Percentiles rank a stretch among this genome's conserved stretches.
Evolutionary conservation across 2,329 filamentous ascomycete genomes (phyloP).

Genomic region (Aspergillus ochraceus): DNA sequence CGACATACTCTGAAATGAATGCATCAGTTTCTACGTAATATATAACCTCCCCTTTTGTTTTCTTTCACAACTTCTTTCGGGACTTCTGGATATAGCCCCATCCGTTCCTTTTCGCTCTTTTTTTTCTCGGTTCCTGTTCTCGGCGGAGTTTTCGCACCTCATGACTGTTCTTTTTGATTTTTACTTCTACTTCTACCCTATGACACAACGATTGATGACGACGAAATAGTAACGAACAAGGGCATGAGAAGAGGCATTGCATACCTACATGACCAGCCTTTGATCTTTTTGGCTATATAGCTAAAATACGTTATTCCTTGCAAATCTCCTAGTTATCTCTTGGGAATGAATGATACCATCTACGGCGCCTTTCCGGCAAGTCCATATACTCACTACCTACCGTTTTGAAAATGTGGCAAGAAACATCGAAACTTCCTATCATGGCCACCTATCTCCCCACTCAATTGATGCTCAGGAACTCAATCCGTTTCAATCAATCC

Average conservation of each 20-base stretch:
- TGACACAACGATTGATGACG: neutral
- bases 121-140: neutral
- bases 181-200: neutral
- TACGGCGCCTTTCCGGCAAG: no score
- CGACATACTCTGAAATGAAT: constrained; percentile 11
- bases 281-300: no score
- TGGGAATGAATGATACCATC: no score
- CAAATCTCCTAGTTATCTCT: no score
- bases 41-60: neutral
- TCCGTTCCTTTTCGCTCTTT: neutral
- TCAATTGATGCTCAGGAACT: neutral
- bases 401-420: neutral
- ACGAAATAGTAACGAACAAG: neutral
- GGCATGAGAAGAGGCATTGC: neutral
- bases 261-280: neutral
- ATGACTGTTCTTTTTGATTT: neutral
- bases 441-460: neutral
- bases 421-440: neutral
- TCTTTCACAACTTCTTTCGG: neutral
- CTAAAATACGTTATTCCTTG: no score
- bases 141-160: no score
- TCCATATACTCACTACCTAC: neutral
- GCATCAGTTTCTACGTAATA: constrained; percentile 15
- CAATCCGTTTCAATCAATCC: no score
- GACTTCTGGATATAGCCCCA: neutral